Evolutionary conservation across 176 grass and related monocot species (phyloP).

Genomic region (Carex littledalei): DNA sequence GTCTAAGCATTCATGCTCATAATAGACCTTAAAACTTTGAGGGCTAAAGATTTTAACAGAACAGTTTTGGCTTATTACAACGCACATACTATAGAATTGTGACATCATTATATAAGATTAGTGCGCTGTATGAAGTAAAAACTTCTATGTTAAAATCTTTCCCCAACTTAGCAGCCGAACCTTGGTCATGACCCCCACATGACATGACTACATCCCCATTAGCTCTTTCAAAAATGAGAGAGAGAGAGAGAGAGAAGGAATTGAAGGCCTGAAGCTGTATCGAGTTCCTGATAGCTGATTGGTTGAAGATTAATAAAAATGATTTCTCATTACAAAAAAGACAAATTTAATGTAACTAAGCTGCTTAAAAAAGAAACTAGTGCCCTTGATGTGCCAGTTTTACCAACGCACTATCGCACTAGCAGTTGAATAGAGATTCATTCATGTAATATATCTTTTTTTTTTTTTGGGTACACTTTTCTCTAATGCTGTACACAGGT

Average conservation of each 20-base stretch:
- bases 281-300: no score
- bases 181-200: no score
- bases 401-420: neutral
- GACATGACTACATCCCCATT: no score
- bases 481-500: slow-evolving; percentile 23
- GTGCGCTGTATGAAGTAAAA: no score
- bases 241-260: neutral
- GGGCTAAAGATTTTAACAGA: no score
- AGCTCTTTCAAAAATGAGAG: neutral
- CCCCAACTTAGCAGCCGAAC: no score
- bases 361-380: neutral
- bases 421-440: neutral
- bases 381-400: neutral
- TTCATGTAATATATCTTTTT: neutral
- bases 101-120: no score
- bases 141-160: no score
- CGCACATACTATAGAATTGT: no score
- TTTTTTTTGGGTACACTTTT: neutral
- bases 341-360: neutral
- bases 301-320: no score
- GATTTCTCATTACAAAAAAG: neutral
- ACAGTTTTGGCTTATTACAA: no score
- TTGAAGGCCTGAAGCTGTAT: no score
- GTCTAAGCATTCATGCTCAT: neutral
- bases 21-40: neutral